phyloP scores from a whole-genome alignment of 805 yeast species.

The Metschnikowia kunwiensis region DNA sequence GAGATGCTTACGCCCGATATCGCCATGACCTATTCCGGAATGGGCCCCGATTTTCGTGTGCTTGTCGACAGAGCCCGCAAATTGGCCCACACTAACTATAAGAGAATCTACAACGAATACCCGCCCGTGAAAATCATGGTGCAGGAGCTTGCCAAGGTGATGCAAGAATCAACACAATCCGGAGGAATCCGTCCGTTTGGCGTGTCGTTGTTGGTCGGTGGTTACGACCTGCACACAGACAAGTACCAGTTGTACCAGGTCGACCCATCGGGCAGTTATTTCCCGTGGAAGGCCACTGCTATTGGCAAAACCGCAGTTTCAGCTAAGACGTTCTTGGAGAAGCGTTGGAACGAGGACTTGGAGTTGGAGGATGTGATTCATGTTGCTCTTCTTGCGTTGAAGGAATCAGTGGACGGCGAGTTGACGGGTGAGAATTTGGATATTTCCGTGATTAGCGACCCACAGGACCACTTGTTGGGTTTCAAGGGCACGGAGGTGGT shows the following conservation, averaged over 20 bases:
- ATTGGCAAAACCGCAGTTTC: conserved; percentile 94
- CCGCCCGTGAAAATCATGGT: conserved; percentile 95
- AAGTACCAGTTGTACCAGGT: conserved; percentile 84
- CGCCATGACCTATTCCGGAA: conserved; percentile 95
- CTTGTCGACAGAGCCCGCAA: conserved; percentile 91
- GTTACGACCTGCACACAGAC: conserved; percentile 75
- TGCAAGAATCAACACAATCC: conserved; percentile 98
- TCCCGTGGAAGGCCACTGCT: conserved; percentile 99
- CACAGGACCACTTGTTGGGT: conserved; percentile 78
- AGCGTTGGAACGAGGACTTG: conserved; percentile 96
- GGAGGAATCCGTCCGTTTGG: conserved; percentile 99
- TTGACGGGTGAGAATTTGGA: conserved; percentile 96
- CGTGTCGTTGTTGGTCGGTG: conserved; percentile 90
- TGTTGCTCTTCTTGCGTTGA: conserved; percentile 87
- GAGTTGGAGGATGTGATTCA: conserved; percentile 98
- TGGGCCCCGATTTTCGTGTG: conserved; percentile 98
- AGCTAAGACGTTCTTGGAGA: conserved; percentile 96
- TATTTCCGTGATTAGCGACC: conserved; percentile 80
- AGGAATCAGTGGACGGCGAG: conserved; percentile 97
- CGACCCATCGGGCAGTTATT: conserved; percentile 96
- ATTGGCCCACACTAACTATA: conserved; percentile 87
- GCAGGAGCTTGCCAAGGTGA: conserved; percentile 89
- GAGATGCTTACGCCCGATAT: conserved; percentile 88
- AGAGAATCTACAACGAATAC: conserved; percentile 90
- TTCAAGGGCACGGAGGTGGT: conserved; percentile 75